These are phyloP conservation scores for Aspergillus sergii DNA, from an alignment of 2,329 filamentous ascomycete species.

Conservation along the genomic window DNA sequence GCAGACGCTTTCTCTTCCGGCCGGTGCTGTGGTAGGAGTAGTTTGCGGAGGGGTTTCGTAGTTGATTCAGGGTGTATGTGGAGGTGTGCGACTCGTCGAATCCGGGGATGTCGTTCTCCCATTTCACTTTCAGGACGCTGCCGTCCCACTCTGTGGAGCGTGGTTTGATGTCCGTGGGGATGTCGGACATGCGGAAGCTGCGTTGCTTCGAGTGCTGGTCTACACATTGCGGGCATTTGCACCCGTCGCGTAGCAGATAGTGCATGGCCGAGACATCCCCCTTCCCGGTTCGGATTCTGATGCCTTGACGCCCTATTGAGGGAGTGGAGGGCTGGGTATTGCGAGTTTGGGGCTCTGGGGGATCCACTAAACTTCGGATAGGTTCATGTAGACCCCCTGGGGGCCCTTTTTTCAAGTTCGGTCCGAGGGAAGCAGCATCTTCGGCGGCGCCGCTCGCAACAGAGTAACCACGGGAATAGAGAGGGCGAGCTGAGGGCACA, in stretches of 20 bases:
- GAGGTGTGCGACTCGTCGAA: constrained; percentile 48
- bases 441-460: background rate
- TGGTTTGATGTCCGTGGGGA: constrained; percentile 54
- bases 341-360: background rate
- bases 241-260: constrained; percentile 56
- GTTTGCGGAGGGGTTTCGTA: constrained; percentile 16
- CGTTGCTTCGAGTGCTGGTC: constrained; percentile 64
- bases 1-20: constrained; percentile 29
- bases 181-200: constrained; percentile 66
- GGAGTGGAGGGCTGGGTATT: background rate
- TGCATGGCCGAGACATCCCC: constrained; percentile 13
- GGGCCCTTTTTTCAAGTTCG: background rate
- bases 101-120: constrained; percentile 59
- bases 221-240: constrained; percentile 56
- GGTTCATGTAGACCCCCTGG: background rate
- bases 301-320: background rate
- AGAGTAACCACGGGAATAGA: constrained; percentile 13
- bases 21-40: constrained; percentile 21
- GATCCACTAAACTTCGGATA: background rate
- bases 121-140: constrained; percentile 59
- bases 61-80: constrained; percentile 23
- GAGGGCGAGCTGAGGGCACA: constrained; percentile 3
- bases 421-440: background rate
- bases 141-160: constrained; percentile 39
- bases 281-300: background rate